phyloP scores from a whole-genome alignment of 345 rosid genomes.

The Arabis hirsuta region DNA sequence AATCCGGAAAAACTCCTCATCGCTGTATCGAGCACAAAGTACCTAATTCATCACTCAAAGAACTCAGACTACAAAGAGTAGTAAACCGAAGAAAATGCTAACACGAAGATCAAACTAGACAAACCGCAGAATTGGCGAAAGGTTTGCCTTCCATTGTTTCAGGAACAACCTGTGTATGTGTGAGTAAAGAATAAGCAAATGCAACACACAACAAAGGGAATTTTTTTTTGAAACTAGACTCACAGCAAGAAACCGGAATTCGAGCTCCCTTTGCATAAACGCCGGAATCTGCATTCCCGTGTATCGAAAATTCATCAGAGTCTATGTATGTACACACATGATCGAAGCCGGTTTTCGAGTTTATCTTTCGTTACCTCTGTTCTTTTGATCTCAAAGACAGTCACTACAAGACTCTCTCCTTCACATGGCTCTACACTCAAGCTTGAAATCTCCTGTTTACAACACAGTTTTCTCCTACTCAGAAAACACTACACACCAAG shows the following conservation, averaged over 20 bases:
- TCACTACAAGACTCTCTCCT: slow-evolving; percentile 70
- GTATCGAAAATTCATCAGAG: slow-evolving; percentile 20
- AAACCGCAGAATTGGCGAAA: slow-evolving; percentile 61
- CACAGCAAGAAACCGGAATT: slow-evolving; percentile 86
- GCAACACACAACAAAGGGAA: slow-evolving; percentile 1
- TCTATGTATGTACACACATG: background rate
- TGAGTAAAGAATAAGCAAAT: background rate
- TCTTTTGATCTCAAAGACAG: slow-evolving; percentile 80
- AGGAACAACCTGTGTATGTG: slow-evolving; percentile 58
- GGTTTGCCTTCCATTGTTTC: slow-evolving; percentile 74
- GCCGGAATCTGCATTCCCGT: slow-evolving; percentile 70
- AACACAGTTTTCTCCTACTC: background rate
- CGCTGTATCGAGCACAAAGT: slow-evolving; percentile 78
- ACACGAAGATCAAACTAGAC: slow-evolving; percentile 34
- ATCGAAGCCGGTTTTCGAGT: background rate
- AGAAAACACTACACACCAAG: no score
- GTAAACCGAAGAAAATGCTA: background rate
- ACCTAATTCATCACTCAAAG: slow-evolving; percentile 53
- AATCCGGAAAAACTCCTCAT: slow-evolving; percentile 73
- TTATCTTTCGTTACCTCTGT: slow-evolving; percentile 57
- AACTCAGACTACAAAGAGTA: slow-evolving; percentile 28
- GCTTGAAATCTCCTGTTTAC: slow-evolving; percentile 82
- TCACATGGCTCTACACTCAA: slow-evolving; percentile 83
- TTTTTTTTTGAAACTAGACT: slow-evolving; percentile 42
- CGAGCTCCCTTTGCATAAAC: slow-evolving; percentile 80